phyloP scores from a whole-genome alignment of 1,284 basidiomycete genomes.

The Clitocybe nebularis region DNA sequence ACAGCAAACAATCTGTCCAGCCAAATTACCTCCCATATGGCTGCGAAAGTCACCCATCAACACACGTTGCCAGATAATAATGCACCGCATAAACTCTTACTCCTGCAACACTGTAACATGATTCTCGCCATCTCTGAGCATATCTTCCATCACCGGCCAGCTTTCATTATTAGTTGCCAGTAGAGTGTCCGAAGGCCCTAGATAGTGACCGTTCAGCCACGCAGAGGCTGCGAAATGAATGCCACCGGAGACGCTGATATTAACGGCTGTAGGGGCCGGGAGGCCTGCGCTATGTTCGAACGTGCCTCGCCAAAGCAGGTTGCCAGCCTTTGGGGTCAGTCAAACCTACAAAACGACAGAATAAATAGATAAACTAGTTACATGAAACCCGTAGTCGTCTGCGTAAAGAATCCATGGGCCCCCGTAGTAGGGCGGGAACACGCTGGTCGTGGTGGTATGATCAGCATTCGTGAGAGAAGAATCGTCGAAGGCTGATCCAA shows the following conservation, averaged over 20 bases:
- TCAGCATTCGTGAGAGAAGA: conserved; percentile 40
- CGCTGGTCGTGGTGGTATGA: conserved; percentile 36
- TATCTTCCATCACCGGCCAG: conserved; percentile 11
- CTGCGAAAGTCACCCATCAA: no score
- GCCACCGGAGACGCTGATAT: conserved; percentile 15
- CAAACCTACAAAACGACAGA: conserved; percentile 5
- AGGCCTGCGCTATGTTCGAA: conserved; percentile 12
- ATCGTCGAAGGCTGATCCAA: conserved; percentile 35
- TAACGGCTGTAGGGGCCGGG: conserved; percentile 11
- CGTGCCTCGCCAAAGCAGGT: conserved; percentile 15
- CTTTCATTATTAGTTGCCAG: conserved; percentile 15
- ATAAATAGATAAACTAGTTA: conserved; percentile 8
- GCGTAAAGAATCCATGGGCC: conserved; percentile 20
- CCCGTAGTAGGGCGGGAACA: conserved; percentile 16
- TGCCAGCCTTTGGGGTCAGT: conserved; percentile 9
- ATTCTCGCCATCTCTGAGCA: conserved; percentile 13
- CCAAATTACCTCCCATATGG: conserved; percentile 17
- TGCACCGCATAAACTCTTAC: background rate
- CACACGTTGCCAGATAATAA: no score
- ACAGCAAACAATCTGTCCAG: conserved; percentile 17
- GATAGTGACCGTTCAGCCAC: conserved; percentile 16
- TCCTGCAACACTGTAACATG: conserved; percentile 15
- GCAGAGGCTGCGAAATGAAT: conserved; percentile 15
- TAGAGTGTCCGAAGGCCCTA: conserved; percentile 13
- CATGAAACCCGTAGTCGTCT: conserved; percentile 19